Base-by-base conservation (phyloP, 1,284 basidiomycete genomes). In the Wallemia ichthyophaga region DNA sequence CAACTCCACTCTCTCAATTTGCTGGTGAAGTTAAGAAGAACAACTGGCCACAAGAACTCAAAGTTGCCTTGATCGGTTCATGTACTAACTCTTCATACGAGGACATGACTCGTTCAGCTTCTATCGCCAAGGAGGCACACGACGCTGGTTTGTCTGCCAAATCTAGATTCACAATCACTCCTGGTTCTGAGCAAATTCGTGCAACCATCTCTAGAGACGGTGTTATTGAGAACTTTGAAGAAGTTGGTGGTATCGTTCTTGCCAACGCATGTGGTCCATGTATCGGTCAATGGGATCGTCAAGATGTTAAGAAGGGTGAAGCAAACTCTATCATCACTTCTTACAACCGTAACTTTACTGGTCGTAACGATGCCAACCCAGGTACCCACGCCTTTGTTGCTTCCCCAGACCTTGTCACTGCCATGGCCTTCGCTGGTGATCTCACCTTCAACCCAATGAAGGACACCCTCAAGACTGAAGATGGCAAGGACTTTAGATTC, bases 41-140 rank as follows among this genome's bases (percentile, higher is more conserved):
- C 76, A 77, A 78, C 71, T 98, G 94, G 92, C 92, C 92, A 57
- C 74, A 80, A 63, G 92, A 98, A 71, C 82, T 99, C 75, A 91
- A 87, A 75, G 94, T 96, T 67, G 86, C 80, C 62, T 80, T 98
- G 61, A 98, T 98, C 69, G 92, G 94, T 61, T 98, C 94, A 58
- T 99, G 92, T 83, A 98, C 94, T 71, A 98, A 99, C 80, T 98
- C 92, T 58, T 98, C 94, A 27, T 99, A 99, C 71, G 94, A 98
- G 75, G 94, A 99, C 75, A 96, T 98, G 92, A 85, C 86, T 58
- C 88, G 94, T 68, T 85, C 91, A 55, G 89, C 89, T 57, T 83
- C 84, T 59, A 96, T 98, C 68, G 89, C 85, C 65, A 78, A 78
- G 65, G 82, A 98, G 74, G 94, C 91, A 63, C 72, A 78, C 59